These are phyloP conservation scores for Gossypium ekmanianum DNA, from an alignment of 345 rosid species.

Conservation along the genomic window DNA sequence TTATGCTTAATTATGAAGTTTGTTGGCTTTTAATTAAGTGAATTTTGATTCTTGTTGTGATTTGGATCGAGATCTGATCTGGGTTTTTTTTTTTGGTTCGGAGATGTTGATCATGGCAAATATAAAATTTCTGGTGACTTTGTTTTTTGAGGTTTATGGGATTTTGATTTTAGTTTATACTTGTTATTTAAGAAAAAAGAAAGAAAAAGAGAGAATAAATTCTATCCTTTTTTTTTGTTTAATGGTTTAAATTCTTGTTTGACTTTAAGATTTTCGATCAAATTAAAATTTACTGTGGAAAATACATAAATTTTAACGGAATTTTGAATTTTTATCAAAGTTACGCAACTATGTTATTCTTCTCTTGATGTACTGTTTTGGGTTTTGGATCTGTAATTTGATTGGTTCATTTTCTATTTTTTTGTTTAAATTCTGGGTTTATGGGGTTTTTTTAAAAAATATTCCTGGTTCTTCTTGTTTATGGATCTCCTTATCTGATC, in stretches of 20 bases:
- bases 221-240: background rate
- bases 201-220: background rate
- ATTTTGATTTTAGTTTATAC: background rate
- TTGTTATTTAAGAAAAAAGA: background rate
- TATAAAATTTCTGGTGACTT: slow-evolving; percentile 10
- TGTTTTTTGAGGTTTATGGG: background rate
- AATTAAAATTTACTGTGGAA: background rate
- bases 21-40: slow-evolving; percentile 12
- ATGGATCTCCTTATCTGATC: slow-evolving; percentile 10
- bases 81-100: background rate
- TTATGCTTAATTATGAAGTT: slow-evolving; percentile 12
- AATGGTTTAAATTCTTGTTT: slow-evolving; percentile 11
- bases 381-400: slow-evolving; percentile 23
- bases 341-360: slow-evolving; percentile 12
- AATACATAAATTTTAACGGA: background rate
- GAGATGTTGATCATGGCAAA: background rate
- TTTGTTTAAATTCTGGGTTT: background rate
- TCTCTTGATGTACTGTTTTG: slow-evolving; percentile 15
- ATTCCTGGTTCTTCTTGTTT: background rate
- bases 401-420: background rate
- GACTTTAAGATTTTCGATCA: slow-evolving; percentile 1
- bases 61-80: slow-evolving; percentile 42
- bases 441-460: background rate
- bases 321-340: slow-evolving; percentile 7
- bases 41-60: slow-evolving; percentile 4